Conservation (phyloP, 2,329 filamentous ascomycete genomes). For the Helminthosporium solani region DNA sequence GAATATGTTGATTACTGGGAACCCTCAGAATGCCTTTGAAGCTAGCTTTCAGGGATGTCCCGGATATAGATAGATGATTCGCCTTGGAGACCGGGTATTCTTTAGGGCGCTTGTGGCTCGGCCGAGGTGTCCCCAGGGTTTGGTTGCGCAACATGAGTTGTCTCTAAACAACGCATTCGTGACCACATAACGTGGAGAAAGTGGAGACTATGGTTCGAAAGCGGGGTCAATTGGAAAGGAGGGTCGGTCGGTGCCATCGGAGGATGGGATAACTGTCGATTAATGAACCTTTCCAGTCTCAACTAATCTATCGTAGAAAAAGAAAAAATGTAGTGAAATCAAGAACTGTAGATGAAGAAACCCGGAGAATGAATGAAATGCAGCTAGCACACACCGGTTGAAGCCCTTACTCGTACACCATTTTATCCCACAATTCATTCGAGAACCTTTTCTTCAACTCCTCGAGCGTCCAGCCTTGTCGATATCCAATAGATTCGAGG, state of each 20-base stretch:
- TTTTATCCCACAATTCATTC: conserved; percentile 44
- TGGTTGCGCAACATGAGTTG: background rate
- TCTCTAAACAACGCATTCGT: background rate
- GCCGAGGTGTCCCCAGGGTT: background rate
- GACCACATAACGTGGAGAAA: too few species aligned
- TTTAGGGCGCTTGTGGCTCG: background rate
- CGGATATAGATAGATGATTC: too few species aligned
- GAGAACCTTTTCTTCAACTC: conserved; percentile 45
- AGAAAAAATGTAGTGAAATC: too few species aligned
- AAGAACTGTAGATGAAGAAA: background rate
- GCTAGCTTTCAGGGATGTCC: too few species aligned
- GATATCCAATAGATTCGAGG: conserved; percentile 42
- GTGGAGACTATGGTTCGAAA: background rate
- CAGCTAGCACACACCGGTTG: background rate
- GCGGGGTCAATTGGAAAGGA: background rate
- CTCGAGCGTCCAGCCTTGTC: conserved; percentile 44
- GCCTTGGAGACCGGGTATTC: too few species aligned
- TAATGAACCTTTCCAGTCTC: too few species aligned
- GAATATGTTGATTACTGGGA: too few species aligned
- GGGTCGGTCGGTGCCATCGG: background rate
- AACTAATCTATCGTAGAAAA: too few species aligned
- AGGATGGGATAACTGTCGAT: background rate
- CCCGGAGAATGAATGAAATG: background rate
- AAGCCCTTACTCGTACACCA: conserved; percentile 18
- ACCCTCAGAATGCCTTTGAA: too few species aligned